Percentiles rank a stretch among this genome's conserved stretches.
Evolutionary conservation across 352 stramenopile genomes (phyloP).

Genomic region (Vaucheria bursata): DNA sequence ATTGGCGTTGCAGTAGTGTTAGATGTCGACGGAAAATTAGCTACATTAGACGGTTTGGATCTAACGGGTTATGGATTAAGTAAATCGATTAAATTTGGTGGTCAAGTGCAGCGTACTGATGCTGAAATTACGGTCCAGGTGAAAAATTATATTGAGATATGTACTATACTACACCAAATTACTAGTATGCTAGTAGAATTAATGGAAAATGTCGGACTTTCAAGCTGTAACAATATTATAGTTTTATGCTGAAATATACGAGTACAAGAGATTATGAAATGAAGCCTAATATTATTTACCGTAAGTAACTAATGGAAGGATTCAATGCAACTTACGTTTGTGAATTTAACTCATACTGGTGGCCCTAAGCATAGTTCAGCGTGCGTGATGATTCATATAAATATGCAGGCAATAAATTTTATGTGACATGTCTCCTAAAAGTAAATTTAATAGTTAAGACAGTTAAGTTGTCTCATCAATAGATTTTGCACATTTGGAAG

Average conservation of each 20-base stretch:
- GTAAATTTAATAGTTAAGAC: too few species aligned
- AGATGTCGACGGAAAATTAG: conserved; percentile 39
- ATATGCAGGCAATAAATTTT: too few species aligned
- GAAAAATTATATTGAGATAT: background rate
- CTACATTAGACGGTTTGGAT: conserved; percentile 30
- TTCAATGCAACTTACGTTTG: too few species aligned
- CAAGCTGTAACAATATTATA: background rate
- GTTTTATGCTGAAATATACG: background rate
- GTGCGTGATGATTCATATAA: too few species aligned
- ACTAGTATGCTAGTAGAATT: background rate
- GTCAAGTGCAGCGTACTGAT: conserved; percentile 23
- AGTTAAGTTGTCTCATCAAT: too few species aligned
- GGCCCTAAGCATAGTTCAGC: too few species aligned
- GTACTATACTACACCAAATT: background rate
- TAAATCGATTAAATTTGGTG: conserved; percentile 39
- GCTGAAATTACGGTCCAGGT: background rate
- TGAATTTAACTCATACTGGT: too few species aligned
- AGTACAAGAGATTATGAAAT: background rate
- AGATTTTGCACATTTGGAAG: too few species aligned
- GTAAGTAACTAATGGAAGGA: too few species aligned
- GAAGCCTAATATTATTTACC: too few species aligned
- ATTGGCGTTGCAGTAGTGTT: conserved; percentile 43
- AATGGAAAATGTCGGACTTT: background rate
- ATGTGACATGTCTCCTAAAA: too few species aligned
- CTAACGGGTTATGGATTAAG: conserved; percentile 43